Evolutionary conservation across 2,329 filamentous ascomycete genomes (phyloP).

Genomic region (Beauveria varroae): DNA sequence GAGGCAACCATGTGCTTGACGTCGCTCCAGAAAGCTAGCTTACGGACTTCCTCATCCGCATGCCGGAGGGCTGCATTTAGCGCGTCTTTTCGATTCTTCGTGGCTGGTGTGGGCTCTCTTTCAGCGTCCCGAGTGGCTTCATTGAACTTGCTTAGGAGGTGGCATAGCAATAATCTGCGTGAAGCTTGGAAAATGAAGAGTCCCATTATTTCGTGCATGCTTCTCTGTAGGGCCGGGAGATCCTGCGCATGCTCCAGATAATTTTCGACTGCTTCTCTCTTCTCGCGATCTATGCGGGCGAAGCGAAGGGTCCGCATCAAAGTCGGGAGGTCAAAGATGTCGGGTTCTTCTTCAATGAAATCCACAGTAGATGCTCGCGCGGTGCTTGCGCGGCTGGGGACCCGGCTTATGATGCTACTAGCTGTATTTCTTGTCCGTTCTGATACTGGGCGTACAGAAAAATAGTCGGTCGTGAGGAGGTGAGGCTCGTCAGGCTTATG

Average conservation of each 20-base stretch:
- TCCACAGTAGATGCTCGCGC: slow-evolving; percentile 31
- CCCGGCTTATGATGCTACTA: slow-evolving; percentile 26
- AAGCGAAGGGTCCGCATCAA: slow-evolving; percentile 61
- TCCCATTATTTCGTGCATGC: slow-evolving; percentile 80
- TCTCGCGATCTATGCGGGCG: slow-evolving; percentile 82
- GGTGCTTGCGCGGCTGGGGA: slow-evolving; percentile 30
- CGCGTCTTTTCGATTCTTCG: slow-evolving; percentile 47
- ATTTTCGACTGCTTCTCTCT: slow-evolving; percentile 71
- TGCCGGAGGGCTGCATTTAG: slow-evolving; percentile 68
- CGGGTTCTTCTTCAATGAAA: slow-evolving; percentile 48
- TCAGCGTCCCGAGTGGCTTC: background rate
- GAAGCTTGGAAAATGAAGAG: slow-evolving; percentile 87
- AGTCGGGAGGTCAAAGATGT: slow-evolving; percentile 56
- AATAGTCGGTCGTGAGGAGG: slow-evolving; percentile 70
- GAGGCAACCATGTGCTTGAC: slow-evolving; percentile 59
- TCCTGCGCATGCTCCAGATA: slow-evolving; percentile 78
- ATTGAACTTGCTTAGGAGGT: slow-evolving; percentile 9
- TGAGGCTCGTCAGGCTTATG: slow-evolving; percentile 48
- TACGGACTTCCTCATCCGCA: slow-evolving; percentile 72
- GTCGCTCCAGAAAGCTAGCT: slow-evolving; percentile 83
- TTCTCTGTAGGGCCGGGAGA: slow-evolving; percentile 63
- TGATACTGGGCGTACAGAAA: slow-evolving; percentile 59
- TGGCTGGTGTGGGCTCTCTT: background rate
- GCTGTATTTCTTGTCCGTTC: slow-evolving; percentile 25
- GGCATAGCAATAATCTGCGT: slow-evolving; percentile 47